phyloP scores from a whole-genome alignment of 306 rosid genomes.

The Quercus alba region DNA sequence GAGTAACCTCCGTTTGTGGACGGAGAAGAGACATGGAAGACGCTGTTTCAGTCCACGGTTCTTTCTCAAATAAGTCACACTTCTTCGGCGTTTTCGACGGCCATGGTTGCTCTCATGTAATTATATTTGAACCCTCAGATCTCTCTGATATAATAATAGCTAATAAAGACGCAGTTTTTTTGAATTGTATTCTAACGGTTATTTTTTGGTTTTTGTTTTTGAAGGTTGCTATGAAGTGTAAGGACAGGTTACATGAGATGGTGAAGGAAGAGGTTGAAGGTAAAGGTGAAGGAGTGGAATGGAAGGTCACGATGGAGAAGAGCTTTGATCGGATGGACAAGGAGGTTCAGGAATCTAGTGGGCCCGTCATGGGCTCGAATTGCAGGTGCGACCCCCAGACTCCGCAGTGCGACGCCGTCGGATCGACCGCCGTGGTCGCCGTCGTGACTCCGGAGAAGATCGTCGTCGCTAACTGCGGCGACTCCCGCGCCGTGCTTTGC shows the following conservation, averaged over 20 bases:
- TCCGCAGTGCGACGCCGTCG: constrained; percentile 84
- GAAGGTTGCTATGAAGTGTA: constrained; percentile 46
- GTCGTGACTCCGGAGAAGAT: constrained; percentile 52
- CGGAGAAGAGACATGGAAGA: constrained; percentile 95
- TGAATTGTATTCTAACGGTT: neutral
- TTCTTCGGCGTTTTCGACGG: constrained; percentile 95
- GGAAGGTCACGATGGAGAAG: constrained; percentile 43
- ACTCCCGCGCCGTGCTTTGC: constrained; percentile 90
- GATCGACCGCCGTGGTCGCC: constrained; percentile 81
- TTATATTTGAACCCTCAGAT: neutral
- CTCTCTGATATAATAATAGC: neutral
- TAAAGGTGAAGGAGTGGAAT: constrained; percentile 1
- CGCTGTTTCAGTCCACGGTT: constrained; percentile 56
- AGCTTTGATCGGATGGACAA: constrained; percentile 42
- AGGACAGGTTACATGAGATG: constrained; percentile 44
- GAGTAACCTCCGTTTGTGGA: constrained; percentile 83
- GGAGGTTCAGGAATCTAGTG: constrained; percentile 29
- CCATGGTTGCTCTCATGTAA: constrained; percentile 97
- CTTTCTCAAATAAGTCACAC: constrained; percentile 25
- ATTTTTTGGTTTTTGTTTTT: neutral
- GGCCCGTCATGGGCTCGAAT: neutral
- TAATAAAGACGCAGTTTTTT: neutral
- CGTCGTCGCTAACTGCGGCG: constrained; percentile 84
- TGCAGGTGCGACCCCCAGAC: constrained; percentile 55
- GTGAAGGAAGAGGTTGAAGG: constrained; percentile 36